Conservation (phyloP, 768 basidiomycete genomes). For the Leccinum sublutescens region DNA sequence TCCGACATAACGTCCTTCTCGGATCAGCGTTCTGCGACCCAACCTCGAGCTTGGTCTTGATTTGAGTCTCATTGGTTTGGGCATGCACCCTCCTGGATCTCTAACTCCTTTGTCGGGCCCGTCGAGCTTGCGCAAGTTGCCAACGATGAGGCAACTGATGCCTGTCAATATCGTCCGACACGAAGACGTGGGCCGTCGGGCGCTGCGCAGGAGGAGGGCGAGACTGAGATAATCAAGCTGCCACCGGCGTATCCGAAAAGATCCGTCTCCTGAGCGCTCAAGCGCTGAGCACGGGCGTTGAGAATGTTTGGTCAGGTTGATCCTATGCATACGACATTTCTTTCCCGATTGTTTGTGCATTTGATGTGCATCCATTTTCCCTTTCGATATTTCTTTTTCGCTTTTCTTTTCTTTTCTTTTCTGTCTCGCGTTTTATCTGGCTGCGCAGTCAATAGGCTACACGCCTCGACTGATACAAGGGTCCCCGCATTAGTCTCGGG, state of each 20-base stretch:
- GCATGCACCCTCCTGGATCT: slow-evolving; percentile 17
- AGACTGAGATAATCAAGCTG: slow-evolving; percentile 68
- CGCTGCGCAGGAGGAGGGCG: slow-evolving; percentile 43
- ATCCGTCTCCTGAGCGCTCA: not conserved
- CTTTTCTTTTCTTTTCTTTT: not conserved
- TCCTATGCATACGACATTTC: too few relatives aligned
- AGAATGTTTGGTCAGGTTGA: too few relatives aligned
- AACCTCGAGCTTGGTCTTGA: slow-evolving; percentile 30
- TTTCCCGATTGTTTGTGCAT: not conserved
- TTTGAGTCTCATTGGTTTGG: too few relatives aligned
- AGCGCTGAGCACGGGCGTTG: too few relatives aligned
- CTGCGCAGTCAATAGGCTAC: not conserved
- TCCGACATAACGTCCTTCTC: slow-evolving; percentile 29
- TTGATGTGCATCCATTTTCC: too few relatives aligned
- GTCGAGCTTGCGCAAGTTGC: slow-evolving; percentile 14
- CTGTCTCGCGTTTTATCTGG: not conserved
- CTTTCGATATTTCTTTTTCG: not conserved
- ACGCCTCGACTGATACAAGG: too few relatives aligned
- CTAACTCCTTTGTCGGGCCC: slow-evolving; percentile 12
- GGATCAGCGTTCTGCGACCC: slow-evolving; percentile 42
- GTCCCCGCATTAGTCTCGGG: too few relatives aligned
- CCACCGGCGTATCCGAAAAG: slow-evolving; percentile 73
- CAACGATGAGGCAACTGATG: too few relatives aligned
- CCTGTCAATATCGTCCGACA: too few relatives aligned
- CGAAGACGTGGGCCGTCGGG: too few relatives aligned